Evolutionary conservation across 345 rosid genomes (phyloP), one percentile per base, ranked within the genome.

Genomic region (Hibiscus syriacus): DNA sequence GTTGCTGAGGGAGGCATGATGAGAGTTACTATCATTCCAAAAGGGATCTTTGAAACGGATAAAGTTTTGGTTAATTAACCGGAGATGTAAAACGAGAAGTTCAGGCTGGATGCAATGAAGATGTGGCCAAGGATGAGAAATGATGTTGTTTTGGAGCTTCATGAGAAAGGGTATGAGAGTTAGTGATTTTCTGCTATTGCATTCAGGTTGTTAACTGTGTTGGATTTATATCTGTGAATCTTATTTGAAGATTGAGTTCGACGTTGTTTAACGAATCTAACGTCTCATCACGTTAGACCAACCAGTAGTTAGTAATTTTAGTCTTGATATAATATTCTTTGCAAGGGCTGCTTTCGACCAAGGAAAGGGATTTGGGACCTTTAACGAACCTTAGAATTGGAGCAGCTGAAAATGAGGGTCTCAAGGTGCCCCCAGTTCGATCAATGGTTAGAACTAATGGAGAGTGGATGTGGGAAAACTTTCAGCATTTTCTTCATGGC

Each of bases 61-160:
- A 82, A 78, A 43, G 88, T 82, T 16, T 70, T 79, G 0, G 50
- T 43, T 66, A 88, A 85, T 68, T 84, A 77, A 63, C 89, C 85
- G 80, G 78, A 81, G 17, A 38, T 89, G 87, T 79, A 89, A 90
- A 74, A 85, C 72, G 79, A 83, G 81, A 91, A 89, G 78, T 72
- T 91, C 0, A 90, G 86, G 11, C 90, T 80, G 55, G 95, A 94
- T 68, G 84, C 84, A 32, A 87, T 83, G 75, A 91, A 91, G 78
- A 69, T 91, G 70, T 94, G 96, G 96, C 3, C 83, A 34, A 82
- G 95, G 79, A 94, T 91, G 92, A 86, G 96, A 83, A 89, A 86
- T 72, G 96, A 94, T 76, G 98, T 89, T 43, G 69, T 89, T 10
- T 80, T 81, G 66, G 96, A 94, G 74, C 90, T 91, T 69, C 90